phyloP scores from a whole-genome alignment of 768 basidiomycete species.

The Tulasnella calospora region DNA sequence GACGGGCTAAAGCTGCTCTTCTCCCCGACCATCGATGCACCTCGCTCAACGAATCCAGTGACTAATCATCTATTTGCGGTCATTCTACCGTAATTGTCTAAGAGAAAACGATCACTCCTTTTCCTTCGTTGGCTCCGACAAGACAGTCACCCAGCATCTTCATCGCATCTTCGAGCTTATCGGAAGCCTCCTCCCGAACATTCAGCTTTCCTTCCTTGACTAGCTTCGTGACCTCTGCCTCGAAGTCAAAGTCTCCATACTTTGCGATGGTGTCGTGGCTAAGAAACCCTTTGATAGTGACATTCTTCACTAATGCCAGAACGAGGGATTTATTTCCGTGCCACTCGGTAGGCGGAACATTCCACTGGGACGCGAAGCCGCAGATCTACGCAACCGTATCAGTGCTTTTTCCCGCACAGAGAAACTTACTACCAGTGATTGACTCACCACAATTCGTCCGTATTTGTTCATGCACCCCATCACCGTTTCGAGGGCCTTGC shows the following conservation, averaged over 20 bases:
- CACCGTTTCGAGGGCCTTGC: conserved; percentile 33
- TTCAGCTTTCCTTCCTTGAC: conserved; percentile 30
- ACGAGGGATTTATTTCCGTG: conserved; percentile 27
- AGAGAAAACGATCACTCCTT: neutral
- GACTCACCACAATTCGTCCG: conserved; percentile 32
- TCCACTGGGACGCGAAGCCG: conserved; percentile 29
- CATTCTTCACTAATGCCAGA: neutral
- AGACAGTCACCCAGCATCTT: neutral
- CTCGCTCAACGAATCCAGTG: neutral
- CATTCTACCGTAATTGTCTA: neutral
- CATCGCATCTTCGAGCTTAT: neutral
- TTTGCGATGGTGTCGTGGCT: conserved; percentile 10
- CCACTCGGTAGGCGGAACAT: conserved; percentile 21
- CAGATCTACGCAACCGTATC: neutral
- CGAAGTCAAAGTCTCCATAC: conserved; percentile 25
- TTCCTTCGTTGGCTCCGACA: neutral
- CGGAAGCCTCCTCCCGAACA: neutral
- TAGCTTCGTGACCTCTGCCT: conserved; percentile 29
- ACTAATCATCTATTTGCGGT: neutral
- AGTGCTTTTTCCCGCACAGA: neutral
- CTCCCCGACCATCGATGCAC: neutral
- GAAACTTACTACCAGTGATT: neutral
- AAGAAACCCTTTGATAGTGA: conserved; percentile 24
- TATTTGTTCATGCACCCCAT: conserved; percentile 30
- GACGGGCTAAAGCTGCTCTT: neutral